phyloP scores from a whole-genome alignment of 176 grass and related monocot species.

The Lolium perenne region DNA sequence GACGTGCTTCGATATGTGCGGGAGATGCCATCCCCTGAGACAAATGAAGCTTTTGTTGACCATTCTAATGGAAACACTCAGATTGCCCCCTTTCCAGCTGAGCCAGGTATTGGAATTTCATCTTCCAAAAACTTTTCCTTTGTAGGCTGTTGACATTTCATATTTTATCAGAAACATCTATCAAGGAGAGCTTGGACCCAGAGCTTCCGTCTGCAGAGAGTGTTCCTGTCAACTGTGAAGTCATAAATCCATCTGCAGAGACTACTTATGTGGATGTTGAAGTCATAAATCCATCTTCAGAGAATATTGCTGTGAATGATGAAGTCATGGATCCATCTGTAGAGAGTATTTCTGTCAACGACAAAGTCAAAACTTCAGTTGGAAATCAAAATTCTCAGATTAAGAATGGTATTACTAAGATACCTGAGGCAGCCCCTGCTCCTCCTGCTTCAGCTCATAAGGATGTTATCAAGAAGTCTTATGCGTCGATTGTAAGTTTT shows the following conservation, averaged over 20 bases:
- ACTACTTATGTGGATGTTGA: constrained; percentile 12
- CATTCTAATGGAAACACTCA: constrained; percentile 42
- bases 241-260: constrained; percentile 15
- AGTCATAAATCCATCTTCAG: constrained; percentile 11
- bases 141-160: constrained; percentile 28
- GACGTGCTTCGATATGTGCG: constrained; percentile 69
- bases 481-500: constrained; percentile 83
- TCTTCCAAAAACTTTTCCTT: neutral
- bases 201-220: constrained; percentile 22
- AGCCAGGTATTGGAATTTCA: constrained; percentile 47
- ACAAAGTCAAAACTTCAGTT: constrained; percentile 22
- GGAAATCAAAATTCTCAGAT: constrained; percentile 16
- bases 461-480: constrained; percentile 72
- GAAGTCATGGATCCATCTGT: constrained; percentile 1
- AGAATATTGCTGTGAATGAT: neutral
- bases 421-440: constrained; percentile 33
- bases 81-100: constrained; percentile 19
- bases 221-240: neutral
- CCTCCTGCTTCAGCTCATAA: constrained; percentile 42
- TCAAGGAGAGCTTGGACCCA: neutral
- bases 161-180: constrained; percentile 34
- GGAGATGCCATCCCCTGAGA: constrained; percentile 38
- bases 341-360: constrained; percentile 17
- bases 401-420: constrained; percentile 13
- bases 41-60: constrained; percentile 30